phyloP scores from a whole-genome alignment of 139 green algal species.

The Edaphochlamys debaryana region DNA sequence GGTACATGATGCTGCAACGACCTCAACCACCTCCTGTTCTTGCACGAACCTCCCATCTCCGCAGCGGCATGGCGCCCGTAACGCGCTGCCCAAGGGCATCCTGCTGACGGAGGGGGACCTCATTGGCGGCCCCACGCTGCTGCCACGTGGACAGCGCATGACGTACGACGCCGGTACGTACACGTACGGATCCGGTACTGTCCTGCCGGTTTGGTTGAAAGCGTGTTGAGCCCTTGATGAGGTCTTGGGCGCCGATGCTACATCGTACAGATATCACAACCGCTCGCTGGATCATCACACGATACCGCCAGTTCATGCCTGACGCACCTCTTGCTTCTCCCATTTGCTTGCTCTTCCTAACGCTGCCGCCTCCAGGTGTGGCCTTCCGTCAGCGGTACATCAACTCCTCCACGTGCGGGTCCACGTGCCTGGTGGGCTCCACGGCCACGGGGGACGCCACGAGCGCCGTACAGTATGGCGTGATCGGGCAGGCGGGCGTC shows the following conservation, averaged over 20 bases:
- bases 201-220: too few relatives aligned
- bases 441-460: background rate
- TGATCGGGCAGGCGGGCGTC: conserved; percentile 25
- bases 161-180: conserved; percentile 51
- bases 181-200: too few relatives aligned
- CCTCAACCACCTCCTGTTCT: too few relatives aligned
- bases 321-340: too few relatives aligned
- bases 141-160: conserved; percentile 52
- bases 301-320: too few relatives aligned
- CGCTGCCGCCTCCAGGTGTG: conserved; percentile 6
- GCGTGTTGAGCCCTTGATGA: too few relatives aligned
- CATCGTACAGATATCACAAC: too few relatives aligned
- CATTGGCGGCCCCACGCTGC: conserved; percentile 54
- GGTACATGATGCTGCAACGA: too few relatives aligned
- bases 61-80: conserved; percentile 56
- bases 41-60: too few relatives aligned
- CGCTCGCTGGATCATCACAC: too few relatives aligned
- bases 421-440: conserved; percentile 40
- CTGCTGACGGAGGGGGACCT: conserved; percentile 47
- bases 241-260: too few relatives aligned
- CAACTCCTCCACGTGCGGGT: conserved; percentile 18
- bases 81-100: conserved; percentile 58
- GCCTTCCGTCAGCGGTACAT: conserved; percentile 52
- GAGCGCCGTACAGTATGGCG: conserved; percentile 39
- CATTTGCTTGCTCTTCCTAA: too few relatives aligned